Evolutionary conservation across 179 eudicot genomes (phyloP), one percentile per base, ranked within the genome.

Genomic region (Drosera spatulata): DNA sequence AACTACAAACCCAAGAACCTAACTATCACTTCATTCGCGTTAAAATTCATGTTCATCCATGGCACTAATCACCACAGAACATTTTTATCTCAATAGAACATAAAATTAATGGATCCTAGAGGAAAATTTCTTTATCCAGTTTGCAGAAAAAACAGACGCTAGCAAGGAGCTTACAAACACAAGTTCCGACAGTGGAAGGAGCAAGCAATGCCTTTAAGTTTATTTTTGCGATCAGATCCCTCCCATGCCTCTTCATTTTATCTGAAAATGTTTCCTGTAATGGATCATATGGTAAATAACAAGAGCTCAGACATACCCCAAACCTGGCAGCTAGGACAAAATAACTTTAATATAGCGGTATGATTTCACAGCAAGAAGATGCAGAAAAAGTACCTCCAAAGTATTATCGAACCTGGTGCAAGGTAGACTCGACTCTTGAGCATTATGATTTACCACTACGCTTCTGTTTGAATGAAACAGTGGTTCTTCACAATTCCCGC

Each of bases 1-100:
- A 55, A 86, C 73, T 54, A 69, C 46, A 60, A 86, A 86, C 51
- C 90, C 95, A 14, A 62, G 67, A 69, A 86, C 76, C 90, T 81
- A 74, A 43, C 57, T 3, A 61, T 58, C 10, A 50, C 43, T 7
- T 56, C 52, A 62, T 12, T 43, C 3, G 13, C 54, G 43, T n/a
- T 39, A 5, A 37, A 52, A 43, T 50, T 42, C 55, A 33, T 6
- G 58, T 39, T 39, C 40, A 22, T 55, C 58, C 6, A 8, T 7
- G 7, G 58, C 9, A 39, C n/a, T 6, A 12, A 47, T 61, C 57
- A 61, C 4, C 6, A 13, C 11, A 13, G 37, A 15, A 22, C 40
- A 37, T 33, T 15, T 44, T 2, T 7, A 50, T 1, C 13, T 22
- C 37, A 49, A 49, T 6, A 15, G 57, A 43, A 7, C 0, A 11